Base-by-base conservation (phyloP, 768 basidiomycete species). In the Collybia sp. region DNA sequence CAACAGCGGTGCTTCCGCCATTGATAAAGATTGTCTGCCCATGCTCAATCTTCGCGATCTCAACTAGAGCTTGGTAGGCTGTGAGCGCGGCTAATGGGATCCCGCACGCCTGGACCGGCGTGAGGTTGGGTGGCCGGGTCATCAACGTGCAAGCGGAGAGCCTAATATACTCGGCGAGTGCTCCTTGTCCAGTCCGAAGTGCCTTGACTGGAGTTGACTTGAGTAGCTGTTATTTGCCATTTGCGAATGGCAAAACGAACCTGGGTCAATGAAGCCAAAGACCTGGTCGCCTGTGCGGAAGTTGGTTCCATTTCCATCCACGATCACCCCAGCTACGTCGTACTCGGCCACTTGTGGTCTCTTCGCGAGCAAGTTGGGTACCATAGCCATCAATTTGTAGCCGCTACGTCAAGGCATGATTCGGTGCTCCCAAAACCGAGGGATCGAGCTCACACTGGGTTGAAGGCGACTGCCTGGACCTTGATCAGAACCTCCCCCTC, bases 1-100 rank as follows among this genome's bases (percentile, higher is more conserved):
- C 88, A 1, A 88, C 83, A 11, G 79, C 64, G 1, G 82, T 78
- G 42, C 80, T 82, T 3, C 84, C 88, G 0, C 86, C 86, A 46
- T 85, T 82, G 55, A 91, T 67, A 52, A 89, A 75, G 3, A 90
- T 65, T 1, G 72, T 70, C 54, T 82, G 80, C 1, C 76, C 80
- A 17, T 66, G 54, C 56, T 85, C 75, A n/a, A 85, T 58, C 20
- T 73, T 66, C 1, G 66, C 76, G 1, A 67, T 57, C 0, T 69
- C 57, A 37, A 77, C 64, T 5, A 89, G 69, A 0, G 69, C 75
- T 49, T 80, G 73, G 47, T 79, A 73, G 0, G 84, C 80, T 0
- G 87, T 87, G 38, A 75, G 50, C 2, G 68, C 79, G 1, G 77
- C 75, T n/a, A 86, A 56, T 0, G 77, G 62, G 5, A 90, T 57